Evolutionary conservation across 495 filamentous ascomycete genomes (phyloP).

Genomic region (Niebla homalea): DNA sequence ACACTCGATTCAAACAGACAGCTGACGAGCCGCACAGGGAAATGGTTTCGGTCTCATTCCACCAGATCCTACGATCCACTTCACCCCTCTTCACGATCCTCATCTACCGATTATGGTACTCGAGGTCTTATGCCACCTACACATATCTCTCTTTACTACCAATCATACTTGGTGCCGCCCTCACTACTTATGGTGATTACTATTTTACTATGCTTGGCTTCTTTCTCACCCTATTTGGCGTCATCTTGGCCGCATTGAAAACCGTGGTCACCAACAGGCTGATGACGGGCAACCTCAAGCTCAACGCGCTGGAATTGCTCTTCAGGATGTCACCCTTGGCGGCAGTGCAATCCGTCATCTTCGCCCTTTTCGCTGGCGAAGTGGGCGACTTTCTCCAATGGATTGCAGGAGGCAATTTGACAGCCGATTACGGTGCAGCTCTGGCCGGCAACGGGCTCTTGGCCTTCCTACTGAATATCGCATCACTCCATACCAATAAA

Average conservation of each 20-base stretch:
- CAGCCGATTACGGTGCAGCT: constrained; percentile 10
- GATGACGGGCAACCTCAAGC: constrained; percentile 36
- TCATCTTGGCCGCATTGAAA: constrained; percentile 40
- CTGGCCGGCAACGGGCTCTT: constrained; percentile 35
- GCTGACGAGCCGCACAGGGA: constrained; percentile 19
- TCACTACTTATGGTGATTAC: constrained; percentile 46
- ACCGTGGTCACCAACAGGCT: constrained; percentile 44
- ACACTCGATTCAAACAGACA: background rate
- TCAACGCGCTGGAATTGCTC: constrained; percentile 39
- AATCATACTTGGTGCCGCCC: constrained; percentile 39
- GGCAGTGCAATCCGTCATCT: constrained; percentile 34
- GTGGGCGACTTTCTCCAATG: background rate
- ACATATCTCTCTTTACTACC: constrained; percentile 45
- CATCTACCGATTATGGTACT: constrained; percentile 38
- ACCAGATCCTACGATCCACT: constrained; percentile 45
- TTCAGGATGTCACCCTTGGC: constrained; percentile 44
- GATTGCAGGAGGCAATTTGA: constrained; percentile 7
- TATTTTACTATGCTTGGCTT: constrained; percentile 41
- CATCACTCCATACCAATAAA: constrained; percentile 43
- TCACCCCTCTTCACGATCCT: constrained; percentile 40
- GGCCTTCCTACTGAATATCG: constrained; percentile 41
- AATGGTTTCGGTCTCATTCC: constrained; percentile 44
- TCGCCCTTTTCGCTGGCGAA: constrained; percentile 36
- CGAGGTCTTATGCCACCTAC: constrained; percentile 30
- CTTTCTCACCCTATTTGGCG: constrained; percentile 38